Evolutionary conservation across 108 stramenopile genomes (phyloP).

Genomic region (Mediolabrus comicus): DNA sequence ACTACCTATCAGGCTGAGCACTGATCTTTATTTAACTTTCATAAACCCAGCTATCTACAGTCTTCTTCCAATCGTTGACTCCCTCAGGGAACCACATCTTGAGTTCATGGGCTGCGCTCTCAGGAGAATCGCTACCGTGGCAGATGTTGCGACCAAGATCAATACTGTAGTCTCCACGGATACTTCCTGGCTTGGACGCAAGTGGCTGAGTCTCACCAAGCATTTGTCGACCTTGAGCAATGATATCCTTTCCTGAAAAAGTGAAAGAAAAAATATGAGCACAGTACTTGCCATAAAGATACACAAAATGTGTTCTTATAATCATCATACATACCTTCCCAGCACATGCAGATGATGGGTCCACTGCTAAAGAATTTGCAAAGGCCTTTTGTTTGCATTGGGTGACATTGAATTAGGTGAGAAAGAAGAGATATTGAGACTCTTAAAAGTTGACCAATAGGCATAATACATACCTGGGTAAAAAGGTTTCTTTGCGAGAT

Average conservation of each 20-base stretch:
- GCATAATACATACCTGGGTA: conserved; percentile 47
- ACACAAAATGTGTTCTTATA: too few relatives aligned
- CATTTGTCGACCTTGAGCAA: conserved; percentile 89
- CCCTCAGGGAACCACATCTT: conserved; percentile 89
- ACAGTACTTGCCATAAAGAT: too few relatives aligned
- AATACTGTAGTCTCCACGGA: conserved; percentile 85
- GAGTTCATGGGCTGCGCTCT: conserved; percentile 76
- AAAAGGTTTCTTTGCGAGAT: conserved; percentile 90
- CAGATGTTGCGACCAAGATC: conserved; percentile 76
- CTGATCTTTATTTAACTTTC: conserved; percentile 47
- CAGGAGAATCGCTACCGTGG: conserved; percentile 77
- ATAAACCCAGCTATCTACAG: conserved; percentile 75
- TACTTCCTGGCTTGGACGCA: conserved; percentile 80
- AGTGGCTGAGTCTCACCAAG: conserved; percentile 84
- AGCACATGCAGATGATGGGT: conserved; percentile 92
- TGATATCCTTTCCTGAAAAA: conserved; percentile 80
- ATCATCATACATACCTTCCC: too few relatives aligned
- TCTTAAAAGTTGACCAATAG: background rate
- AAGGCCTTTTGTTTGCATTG: conserved; percentile 58
- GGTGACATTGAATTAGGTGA: background rate
- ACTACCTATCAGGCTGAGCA: too few relatives aligned
- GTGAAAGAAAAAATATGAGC: conserved; percentile 12
- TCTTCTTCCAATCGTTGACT: conserved; percentile 80
- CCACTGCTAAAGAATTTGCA: conserved; percentile 90
- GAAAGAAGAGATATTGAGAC: background rate